Base-by-base conservation (phyloP, 371 early-diverging fungal genomes). In the Mortierella sp. region DNA sequence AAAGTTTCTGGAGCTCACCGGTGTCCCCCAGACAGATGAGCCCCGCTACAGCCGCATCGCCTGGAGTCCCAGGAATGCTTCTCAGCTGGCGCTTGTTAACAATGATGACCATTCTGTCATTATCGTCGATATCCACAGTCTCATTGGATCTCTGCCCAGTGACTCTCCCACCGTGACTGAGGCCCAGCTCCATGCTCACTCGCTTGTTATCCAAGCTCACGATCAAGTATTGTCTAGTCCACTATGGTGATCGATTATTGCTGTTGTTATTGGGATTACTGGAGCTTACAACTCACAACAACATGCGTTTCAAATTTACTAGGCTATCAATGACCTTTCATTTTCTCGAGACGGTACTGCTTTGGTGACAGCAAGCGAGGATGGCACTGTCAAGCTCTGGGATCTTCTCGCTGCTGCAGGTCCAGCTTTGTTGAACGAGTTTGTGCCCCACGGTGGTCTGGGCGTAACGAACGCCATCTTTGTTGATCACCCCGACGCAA, bases 331-430 rank as follows among this genome's bases (percentile, higher is more conserved):
- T 63, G 89, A 89, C 70, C 75, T 89, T 48, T 79, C 88, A 14
- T 89, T 88, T 45, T 89, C 89, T 3, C 81, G 83, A 2, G 89
- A 89, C 58, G 89, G 89, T 54, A 77, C 89, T 16, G 87, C 83
- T 28, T 74, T 89, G 38, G 73, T 84, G 5, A 89, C 89, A n/a
- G 89, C 88, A 21, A 87, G 85, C 55, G 89, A 82, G 50, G 88
- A 88, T 71, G 88, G 88, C 16, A 72, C 80, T 9, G 82, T 89
- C 77, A 84, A 81, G 57, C 78, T 87, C 58, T 89, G 84, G 83
- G 82, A 80, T 58, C 58, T 84, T 14, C 55, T 70, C 47, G 24
- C 58, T 31, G 31, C 45, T 6, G 21, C 76, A 11, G 79, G 70
- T 19, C 74, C 81, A n/a, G 60, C 77, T 21, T 54, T 82, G 0